These are phyloP conservation scores for Candida nemodendra DNA, from an alignment of 805 yeast species.

Conservation along the genomic window DNA sequence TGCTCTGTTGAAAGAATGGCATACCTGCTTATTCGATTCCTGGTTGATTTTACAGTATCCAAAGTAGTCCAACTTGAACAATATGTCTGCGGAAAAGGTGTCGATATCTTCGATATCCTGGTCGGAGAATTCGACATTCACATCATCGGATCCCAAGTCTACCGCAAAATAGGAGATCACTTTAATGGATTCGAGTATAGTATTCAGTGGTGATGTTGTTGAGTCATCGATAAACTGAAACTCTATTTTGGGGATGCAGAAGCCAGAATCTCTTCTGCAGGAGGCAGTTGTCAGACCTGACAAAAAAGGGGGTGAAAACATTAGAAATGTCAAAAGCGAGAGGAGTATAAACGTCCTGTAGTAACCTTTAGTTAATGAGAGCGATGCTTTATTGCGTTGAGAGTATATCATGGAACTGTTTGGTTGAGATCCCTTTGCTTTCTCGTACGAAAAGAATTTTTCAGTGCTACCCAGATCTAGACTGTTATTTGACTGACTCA, in stretches of 20 bases:
- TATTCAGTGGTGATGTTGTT: constrained; percentile 34
- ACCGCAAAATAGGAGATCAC: constrained; percentile 45
- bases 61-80: constrained; percentile 42
- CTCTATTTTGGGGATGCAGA: constrained; percentile 45
- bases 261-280: constrained; percentile 31
- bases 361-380: constrained; percentile 15
- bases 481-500: constrained; percentile 6
- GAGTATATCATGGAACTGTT: constrained; percentile 6
- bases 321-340: constrained; percentile 20
- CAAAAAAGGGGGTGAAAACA: constrained; percentile 27
- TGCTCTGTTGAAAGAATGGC: constrained; percentile 39
- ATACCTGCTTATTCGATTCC: constrained; percentile 22
- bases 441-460: constrained; percentile 7
- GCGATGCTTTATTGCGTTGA: constrained; percentile 3
- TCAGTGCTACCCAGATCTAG: constrained; percentile 9
- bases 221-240: constrained; percentile 39
- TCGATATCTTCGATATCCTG: constrained; percentile 35
- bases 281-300: constrained; percentile 26
- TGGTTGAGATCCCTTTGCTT: constrained; percentile 4
- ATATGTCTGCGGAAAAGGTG: constrained; percentile 42
- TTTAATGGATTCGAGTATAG: constrained; percentile 43
- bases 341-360: constrained; percentile 24
- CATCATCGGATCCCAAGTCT: constrained; percentile 36
- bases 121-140: constrained; percentile 14
- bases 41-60: constrained; percentile 48